phyloP scores from a whole-genome alignment of 2,329 filamentous ascomycete species.

The Aspergillus niger region DNA sequence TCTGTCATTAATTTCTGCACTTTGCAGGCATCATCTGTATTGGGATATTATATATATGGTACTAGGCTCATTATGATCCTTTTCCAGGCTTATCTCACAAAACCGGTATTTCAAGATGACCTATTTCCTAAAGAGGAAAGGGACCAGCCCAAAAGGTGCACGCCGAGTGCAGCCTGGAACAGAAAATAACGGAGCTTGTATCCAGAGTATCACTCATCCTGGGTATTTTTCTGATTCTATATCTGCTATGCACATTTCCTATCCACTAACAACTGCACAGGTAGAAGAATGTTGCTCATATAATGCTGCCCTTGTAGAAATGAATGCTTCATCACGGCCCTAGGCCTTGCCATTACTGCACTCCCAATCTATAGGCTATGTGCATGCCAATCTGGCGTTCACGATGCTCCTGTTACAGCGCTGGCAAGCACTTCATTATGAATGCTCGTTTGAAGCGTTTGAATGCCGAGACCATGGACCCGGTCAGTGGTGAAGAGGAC shows the following conservation, averaged over 20 bases:
- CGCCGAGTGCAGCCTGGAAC: not conserved
- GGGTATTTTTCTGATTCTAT: not conserved
- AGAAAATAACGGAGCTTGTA: not conserved
- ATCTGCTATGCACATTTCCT: not conserved
- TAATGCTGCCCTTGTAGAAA: not conserved
- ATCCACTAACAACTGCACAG: not conserved
- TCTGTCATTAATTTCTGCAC: too few species aligned
- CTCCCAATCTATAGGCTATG: not conserved
- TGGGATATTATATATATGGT: too few species aligned
- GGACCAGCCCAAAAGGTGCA: not conserved
- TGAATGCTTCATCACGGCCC: not conserved
- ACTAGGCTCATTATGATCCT: too few species aligned
- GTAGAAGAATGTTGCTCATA: not conserved
- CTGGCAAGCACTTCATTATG: not conserved
- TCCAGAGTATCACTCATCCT: not conserved
- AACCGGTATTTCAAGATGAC: too few species aligned
- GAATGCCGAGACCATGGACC: not conserved
- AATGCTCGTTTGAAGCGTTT: not conserved
- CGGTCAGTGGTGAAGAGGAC: not conserved
- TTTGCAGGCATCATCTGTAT: too few species aligned
- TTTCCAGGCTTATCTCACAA: too few species aligned
- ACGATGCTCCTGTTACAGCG: not conserved
- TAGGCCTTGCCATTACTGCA: not conserved
- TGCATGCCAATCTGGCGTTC: not conserved
- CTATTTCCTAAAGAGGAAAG: too few species aligned